These are phyloP conservation scores for Pseudopithomyces chartarum DNA, from an alignment of 2,329 filamentous ascomycete genomes.

Conservation along the genomic window DNA sequence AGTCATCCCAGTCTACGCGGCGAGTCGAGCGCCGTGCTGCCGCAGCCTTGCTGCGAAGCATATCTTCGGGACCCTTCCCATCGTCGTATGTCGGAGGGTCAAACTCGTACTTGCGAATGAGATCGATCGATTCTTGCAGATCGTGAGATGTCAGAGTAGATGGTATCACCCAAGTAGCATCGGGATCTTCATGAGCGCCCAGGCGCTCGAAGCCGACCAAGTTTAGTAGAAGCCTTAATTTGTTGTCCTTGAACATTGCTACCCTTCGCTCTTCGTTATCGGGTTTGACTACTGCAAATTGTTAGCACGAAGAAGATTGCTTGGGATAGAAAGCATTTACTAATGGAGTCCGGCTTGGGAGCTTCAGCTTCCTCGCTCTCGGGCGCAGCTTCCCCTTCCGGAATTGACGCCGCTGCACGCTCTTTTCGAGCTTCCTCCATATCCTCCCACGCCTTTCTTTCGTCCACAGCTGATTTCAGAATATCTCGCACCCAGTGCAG, in stretches of 20 bases:
- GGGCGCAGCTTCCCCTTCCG: constrained; percentile 28
- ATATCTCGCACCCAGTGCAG: constrained; percentile 82
- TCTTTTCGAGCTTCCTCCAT: constrained; percentile 65
- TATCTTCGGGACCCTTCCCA: constrained; percentile 73
- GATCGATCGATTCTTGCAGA: constrained; percentile 70
- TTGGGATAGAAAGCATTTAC: constrained; percentile 26
- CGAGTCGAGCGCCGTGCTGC: constrained; percentile 45
- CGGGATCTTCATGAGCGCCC: constrained; percentile 71
- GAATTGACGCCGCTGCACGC: constrained; percentile 35
- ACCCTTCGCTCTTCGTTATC: constrained; percentile 69
- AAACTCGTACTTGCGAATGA: constrained; percentile 79
- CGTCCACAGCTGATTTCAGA: constrained; percentile 69
- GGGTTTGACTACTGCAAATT: constrained; percentile 50
- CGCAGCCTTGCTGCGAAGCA: constrained; percentile 74
- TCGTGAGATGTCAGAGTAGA: constrained; percentile 65
- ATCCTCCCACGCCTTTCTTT: constrained; percentile 79
- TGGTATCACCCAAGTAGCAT: constrained; percentile 80
- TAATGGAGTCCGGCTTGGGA: constrained; percentile 52
- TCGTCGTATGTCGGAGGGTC: constrained; percentile 79
- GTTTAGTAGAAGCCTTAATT: constrained; percentile 82
- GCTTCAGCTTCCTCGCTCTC: constrained; percentile 42
- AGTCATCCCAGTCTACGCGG: constrained; percentile 70
- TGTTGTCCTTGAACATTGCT: constrained; percentile 87
- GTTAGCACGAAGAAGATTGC: constrained; percentile 31
- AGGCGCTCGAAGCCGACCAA: constrained; percentile 72